Evolutionary conservation across 177 flowering plant species (phyloP).

Genomic region (Vitis hybrid): DNA sequence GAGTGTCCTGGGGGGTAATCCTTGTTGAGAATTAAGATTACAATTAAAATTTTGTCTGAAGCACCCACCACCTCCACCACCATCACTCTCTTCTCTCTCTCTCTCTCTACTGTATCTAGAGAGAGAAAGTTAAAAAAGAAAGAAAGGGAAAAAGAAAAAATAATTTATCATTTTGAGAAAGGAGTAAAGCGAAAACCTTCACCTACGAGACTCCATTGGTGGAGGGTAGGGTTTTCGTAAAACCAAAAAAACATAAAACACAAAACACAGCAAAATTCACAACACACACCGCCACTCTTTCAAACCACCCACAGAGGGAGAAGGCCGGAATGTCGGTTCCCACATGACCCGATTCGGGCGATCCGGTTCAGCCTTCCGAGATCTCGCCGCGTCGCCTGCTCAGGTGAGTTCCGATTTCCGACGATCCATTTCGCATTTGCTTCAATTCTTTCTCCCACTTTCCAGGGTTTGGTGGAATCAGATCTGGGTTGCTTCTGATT

Average conservation of each 20-base stretch:
- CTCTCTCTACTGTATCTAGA: conserved; percentile 27
- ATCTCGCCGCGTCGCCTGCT: conserved; percentile 29
- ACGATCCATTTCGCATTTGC: conserved; percentile 24
- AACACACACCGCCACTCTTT: not conserved
- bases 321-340: conserved; percentile 21
- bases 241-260: conserved; percentile 9
- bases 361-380: conserved; percentile 34
- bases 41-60: conserved; percentile 18
- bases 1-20: conserved; percentile 4
- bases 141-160: conserved; percentile 4
- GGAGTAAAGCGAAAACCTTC: conserved; percentile 33
- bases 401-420: conserved; percentile 23
- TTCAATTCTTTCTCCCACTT: not conserved
- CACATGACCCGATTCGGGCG: conserved; percentile 23
- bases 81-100: conserved; percentile 15
- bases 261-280: not conserved
- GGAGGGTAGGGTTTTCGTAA: conserved; percentile 25
- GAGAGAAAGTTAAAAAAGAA: conserved; percentile 22
- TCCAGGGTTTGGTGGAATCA: conserved; percentile 9
- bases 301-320: not conserved
- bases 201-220: not conserved
- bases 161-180: conserved; percentile 6
- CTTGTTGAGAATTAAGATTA: not conserved
- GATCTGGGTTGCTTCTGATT: conserved; percentile 25
- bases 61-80: not conserved